Evolutionary conservation across 768 basidiomycete genomes (phyloP).

Genomic region (Boletellus ananas): DNA sequence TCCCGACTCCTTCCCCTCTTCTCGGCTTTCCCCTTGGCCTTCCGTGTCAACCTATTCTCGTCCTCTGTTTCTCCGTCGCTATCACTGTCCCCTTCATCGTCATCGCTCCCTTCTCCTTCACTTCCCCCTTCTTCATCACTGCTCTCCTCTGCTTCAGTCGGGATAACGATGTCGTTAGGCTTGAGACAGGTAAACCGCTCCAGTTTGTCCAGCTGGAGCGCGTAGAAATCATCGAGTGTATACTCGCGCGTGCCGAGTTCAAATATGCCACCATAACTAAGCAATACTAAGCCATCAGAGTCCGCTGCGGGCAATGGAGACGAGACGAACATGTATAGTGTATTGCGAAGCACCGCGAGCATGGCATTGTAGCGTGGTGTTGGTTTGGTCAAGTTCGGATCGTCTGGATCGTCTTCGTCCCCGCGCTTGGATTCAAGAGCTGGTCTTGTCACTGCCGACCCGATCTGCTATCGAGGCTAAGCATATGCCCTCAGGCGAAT

Average conservation of each 20-base stretch:
- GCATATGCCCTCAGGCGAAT: not conserved
- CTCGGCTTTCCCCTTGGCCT: slow-evolving; percentile 1
- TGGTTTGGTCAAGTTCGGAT: slow-evolving; percentile 62
- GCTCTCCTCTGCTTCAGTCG: slow-evolving; percentile 56
- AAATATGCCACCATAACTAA: slow-evolving; percentile 84
- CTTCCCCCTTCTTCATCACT: slow-evolving; percentile 62
- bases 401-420: slow-evolving; percentile 52
- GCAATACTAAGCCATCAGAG: not conserved
- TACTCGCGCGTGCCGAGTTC: slow-evolving; percentile 82
- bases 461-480: not conserved
- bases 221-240: slow-evolving; percentile 86
- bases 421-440: slow-evolving; percentile 9
- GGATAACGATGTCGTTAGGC: slow-evolving; percentile 56
- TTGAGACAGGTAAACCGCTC: slow-evolving; percentile 75
- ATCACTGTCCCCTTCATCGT: slow-evolving; percentile 38
- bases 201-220: slow-evolving; percentile 78
- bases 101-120: slow-evolving; percentile 54
- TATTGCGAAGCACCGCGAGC: slow-evolving; percentile 80
- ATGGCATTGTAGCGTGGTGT: slow-evolving; percentile 82
- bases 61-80: slow-evolving; percentile 14
- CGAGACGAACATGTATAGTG: slow-evolving; percentile 70
- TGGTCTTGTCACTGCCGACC: not conserved
- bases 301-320: not conserved
- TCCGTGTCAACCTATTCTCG: not conserved
- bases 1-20: slow-evolving; percentile 15